Evolutionary conservation across 306 rosid species (phyloP).

Genomic region (Dalbergia cochinchinensis): DNA sequence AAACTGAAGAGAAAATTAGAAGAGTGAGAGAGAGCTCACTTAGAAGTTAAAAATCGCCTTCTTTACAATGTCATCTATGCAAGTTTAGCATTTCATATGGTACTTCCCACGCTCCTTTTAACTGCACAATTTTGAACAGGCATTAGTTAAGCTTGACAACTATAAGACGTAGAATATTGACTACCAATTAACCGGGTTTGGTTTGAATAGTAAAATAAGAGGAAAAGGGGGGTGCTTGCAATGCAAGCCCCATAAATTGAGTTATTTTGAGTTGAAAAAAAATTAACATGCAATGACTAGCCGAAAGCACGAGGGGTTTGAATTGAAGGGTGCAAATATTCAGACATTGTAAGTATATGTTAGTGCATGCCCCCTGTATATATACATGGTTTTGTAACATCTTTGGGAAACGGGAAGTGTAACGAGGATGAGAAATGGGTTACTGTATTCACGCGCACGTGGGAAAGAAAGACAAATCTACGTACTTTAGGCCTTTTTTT

Average conservation of each 20-base stretch:
- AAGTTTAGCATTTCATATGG: neutral
- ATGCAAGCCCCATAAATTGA: constrained; percentile 25
- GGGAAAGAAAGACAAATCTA: neutral
- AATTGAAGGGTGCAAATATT: constrained; percentile 48
- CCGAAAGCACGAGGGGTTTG: constrained; percentile 48
- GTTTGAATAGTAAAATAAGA: constrained; percentile 45
- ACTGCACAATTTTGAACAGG: constrained; percentile 26
- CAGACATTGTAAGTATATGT: neutral
- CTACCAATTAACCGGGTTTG: constrained; percentile 4
- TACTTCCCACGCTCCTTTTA: constrained; percentile 16
- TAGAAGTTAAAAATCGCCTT: constrained; percentile 8
- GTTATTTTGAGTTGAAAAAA: constrained; percentile 40
- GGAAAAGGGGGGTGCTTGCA: constrained; percentile 15
- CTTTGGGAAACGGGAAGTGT: neutral
- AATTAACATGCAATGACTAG: neutral
- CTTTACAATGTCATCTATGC: neutral
- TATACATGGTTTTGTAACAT: constrained; percentile 10
- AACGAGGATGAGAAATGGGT: neutral
- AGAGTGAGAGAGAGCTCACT: constrained; percentile 42
- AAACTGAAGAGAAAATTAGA: neutral
- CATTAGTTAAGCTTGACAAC: constrained; percentile 34
- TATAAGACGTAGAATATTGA: neutral
- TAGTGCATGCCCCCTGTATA: neutral
- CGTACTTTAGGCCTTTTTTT: neutral
- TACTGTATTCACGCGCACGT: neutral